Evolutionary conservation across 441 rosid species (phyloP), one percentile per base, ranked within the genome.

Genomic region (Manihot esculenta): DNA sequence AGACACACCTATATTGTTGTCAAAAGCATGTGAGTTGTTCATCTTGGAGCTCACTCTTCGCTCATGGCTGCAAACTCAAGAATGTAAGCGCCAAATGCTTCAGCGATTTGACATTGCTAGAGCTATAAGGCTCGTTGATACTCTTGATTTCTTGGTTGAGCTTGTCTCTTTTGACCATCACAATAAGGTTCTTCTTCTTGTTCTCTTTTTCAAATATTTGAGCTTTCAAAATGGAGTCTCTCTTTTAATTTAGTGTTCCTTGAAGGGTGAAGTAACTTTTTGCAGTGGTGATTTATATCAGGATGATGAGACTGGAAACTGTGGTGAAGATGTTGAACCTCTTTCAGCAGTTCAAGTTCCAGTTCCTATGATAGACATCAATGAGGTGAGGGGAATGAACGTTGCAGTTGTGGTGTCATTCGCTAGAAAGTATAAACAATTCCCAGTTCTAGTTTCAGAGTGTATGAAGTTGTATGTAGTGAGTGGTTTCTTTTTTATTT

Each of bases 21-120:
- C 83, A 42, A 85, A 84, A 69, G 87, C 85, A 2, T 79, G 83
- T 65, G 84, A 85, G 77, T 66, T 84, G 49, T 84, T 82, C 74
- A 79, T 87, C 12, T 35, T 55, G 50, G 85, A 82, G 80, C 72
- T 87, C 35, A 77, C 84, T 18, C 74, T 82, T 50, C 82, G 84
- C 14, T 72, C 82, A 50, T 82, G 89, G 85, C 75, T 75, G 48
- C 76, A 82, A 58, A 57, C 83, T 13, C 77, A 79, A 51, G 71
- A 50, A 42, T 61, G 60, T 14, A 80, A 75, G 47, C 83, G 84
- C 18, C 74, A 79, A 10, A 81, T 81, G 23, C 66, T 88, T 33
- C 78, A 79, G 61, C 62, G 67, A 50, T 64, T 64, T 33, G 82
- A 79, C 82, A 79, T 82, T 51, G 74, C 76, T 26, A 65, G 51